A percentile compares a stretch with the other conserved stretches of the same genome.
phyloP scores from a whole-genome alignment of 805 yeast genomes.

The Huiozyma naganishii region DNA sequence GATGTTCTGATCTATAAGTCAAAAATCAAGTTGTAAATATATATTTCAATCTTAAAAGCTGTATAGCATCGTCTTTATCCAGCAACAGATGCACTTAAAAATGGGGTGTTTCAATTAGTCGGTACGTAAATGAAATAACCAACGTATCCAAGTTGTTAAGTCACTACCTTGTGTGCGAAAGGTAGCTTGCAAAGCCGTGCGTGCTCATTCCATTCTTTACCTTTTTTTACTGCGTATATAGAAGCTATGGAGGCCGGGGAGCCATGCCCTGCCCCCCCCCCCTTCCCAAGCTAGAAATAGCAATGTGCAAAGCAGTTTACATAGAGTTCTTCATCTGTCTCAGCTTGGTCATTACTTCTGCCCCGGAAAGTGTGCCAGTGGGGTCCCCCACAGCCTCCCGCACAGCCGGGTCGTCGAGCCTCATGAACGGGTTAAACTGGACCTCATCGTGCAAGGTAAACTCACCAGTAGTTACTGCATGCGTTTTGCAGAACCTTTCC shows the following conservation, averaged over 20 bases:
- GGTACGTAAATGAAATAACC: no score
- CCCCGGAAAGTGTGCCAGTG: conserved; percentile 27
- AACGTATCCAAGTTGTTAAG: no score
- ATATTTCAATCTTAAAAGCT: no score
- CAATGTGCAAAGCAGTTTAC: conserved; percentile 11
- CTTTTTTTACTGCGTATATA: not conserved
- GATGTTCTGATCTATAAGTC: no score
- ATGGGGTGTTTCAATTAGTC: no score
- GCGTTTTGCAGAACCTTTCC: conserved; percentile 36
- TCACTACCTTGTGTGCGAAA: no score
- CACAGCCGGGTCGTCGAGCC: conserved; percentile 54
- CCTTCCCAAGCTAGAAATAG: no score
- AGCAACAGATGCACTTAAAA: no score
- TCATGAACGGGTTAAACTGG: conserved; percentile 82
- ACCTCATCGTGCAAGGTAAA: conserved; percentile 82
- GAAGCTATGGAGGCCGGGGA: not conserved
- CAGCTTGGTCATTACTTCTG: conserved; percentile 58
- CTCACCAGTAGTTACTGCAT: conserved; percentile 74
- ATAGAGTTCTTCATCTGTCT: conserved; percentile 67
- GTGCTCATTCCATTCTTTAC: no score
- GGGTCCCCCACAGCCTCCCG: conserved; percentile 44
- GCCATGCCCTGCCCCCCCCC: not conserved
- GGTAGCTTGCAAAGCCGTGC: no score
- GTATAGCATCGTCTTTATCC: no score
- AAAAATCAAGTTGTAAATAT: no score